Evolutionary conservation across 768 basidiomycete species (phyloP).

Genomic region (Hydnomerulius pinastri): DNA sequence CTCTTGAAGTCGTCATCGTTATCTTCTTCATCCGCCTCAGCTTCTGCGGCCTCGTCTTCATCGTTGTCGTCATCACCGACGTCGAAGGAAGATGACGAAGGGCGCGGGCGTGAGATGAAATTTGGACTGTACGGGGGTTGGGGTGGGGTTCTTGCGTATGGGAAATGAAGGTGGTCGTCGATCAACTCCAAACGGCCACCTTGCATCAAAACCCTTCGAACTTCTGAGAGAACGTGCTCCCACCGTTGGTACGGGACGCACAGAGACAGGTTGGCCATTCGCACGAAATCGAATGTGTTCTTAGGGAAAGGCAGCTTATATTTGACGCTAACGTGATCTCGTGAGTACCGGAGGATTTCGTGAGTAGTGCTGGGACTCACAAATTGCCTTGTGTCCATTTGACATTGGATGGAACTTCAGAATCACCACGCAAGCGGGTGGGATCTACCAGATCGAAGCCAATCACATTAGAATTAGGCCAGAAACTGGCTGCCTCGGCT

Average conservation of each 20-base stretch:
- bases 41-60: conserved; percentile 21
- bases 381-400: conserved; percentile 66
- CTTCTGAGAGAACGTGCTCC: conserved; percentile 60
- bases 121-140: conserved; percentile 14
- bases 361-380: conserved; percentile 42
- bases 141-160: conserved; percentile 43
- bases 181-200: conserved; percentile 73
- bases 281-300: conserved; percentile 67
- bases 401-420: conserved; percentile 39
- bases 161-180: conserved; percentile 71
- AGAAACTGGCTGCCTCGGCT: conserved; percentile 57
- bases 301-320: conserved; percentile 62
- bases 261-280: conserved; percentile 68
- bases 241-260: conserved; percentile 63
- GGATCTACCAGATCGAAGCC: conserved; percentile 65
- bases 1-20: conserved; percentile 34
- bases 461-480: conserved; percentile 59
- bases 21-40: conserved; percentile 26
- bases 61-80: conserved; percentile 20
- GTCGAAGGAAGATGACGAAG: conserved; percentile 22
- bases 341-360: conserved; percentile 11
- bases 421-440: conserved; percentile 35
- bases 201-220: conserved; percentile 57
- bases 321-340: conserved; percentile 43
- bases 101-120: neutral